Evolutionary conservation across 345 rosid species (phyloP).

Genomic region (Brassica juncea): DNA sequence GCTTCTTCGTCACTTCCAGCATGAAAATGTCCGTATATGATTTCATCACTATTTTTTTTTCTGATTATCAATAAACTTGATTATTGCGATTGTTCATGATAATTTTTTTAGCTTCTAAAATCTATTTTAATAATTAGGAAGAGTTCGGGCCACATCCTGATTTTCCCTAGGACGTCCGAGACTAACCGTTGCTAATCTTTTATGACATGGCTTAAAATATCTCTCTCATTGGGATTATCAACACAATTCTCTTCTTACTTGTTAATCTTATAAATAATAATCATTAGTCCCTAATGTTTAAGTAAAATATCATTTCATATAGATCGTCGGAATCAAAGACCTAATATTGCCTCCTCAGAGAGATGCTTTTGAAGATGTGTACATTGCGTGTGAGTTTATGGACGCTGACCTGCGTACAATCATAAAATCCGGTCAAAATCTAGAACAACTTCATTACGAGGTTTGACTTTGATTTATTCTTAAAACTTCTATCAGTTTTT

Average conservation of each 20-base stretch:
- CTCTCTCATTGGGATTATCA: neutral
- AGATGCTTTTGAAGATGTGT: constrained; percentile 71
- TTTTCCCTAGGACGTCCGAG: neutral
- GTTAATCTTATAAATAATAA: neutral
- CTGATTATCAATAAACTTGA: too few species aligned
- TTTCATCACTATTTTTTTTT: neutral
- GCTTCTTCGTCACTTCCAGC: constrained; percentile 92
- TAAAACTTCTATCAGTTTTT: neutral
- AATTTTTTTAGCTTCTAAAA: too few species aligned
- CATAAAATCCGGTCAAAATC: constrained; percentile 62
- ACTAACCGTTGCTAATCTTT: neutral
- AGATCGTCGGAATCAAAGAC: constrained; percentile 94
- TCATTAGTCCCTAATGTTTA: neutral
- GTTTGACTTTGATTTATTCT: constrained; percentile 3
- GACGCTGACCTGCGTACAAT: constrained; percentile 66
- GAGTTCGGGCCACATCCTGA: neutral
- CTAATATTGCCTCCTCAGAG: constrained; percentile 77
- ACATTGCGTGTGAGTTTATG: constrained; percentile 86
- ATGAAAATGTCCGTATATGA: constrained; percentile 80
- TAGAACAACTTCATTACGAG: constrained; percentile 43
- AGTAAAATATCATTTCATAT: constrained; percentile 22
- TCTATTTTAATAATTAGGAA: neutral
- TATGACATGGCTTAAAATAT: neutral
- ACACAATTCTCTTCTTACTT: neutral
- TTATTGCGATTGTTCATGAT: too few species aligned